Conservation (phyloP, 176 grass and related monocot genomes). For the Guadua angustifolia region DNA sequence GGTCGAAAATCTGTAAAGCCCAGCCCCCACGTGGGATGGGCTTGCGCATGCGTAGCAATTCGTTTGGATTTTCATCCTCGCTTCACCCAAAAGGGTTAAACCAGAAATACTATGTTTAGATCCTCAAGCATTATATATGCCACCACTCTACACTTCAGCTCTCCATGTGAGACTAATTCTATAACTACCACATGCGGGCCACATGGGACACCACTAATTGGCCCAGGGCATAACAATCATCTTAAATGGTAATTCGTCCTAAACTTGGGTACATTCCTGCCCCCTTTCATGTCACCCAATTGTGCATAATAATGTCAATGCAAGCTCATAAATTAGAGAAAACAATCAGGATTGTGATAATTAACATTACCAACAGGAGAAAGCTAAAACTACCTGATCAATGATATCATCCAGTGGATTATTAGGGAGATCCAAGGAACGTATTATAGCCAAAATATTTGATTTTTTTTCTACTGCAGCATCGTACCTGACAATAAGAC, state of each 20-base stretch:
- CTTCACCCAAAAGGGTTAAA: not conserved
- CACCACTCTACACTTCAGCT: not conserved
- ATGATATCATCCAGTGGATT: constrained; percentile 98
- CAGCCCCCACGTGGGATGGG: not conserved
- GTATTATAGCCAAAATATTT: constrained; percentile 88
- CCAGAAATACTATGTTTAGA: constrained; percentile 15
- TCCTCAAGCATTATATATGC: not conserved
- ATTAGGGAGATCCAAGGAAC: constrained; percentile 94
- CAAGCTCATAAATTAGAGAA: constrained; percentile 31
- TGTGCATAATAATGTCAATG: constrained; percentile 21
- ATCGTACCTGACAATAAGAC: constrained; percentile 69
- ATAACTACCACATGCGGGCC: not conserved
- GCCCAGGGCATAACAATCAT: not conserved
- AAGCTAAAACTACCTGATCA: constrained; percentile 81
- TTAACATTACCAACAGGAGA: constrained; percentile 9
- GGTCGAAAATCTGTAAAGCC: constrained; percentile 12
- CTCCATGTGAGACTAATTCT: not conserved
- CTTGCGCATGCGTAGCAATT: too few species aligned
- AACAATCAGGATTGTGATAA: not conserved
- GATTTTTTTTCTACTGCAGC: constrained; percentile 64
- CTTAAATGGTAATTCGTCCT: not conserved
- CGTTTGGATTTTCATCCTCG: too few species aligned
- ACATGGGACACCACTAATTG: constrained; percentile 14
- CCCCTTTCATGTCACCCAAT: not conserved
- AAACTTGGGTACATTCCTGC: not conserved